Percentiles rank a stretch among this genome's conserved stretches.
Evolutionary conservation across 2,329 filamentous ascomycete genomes (phyloP).

Genomic region (Paecilomyces variotii): DNA sequence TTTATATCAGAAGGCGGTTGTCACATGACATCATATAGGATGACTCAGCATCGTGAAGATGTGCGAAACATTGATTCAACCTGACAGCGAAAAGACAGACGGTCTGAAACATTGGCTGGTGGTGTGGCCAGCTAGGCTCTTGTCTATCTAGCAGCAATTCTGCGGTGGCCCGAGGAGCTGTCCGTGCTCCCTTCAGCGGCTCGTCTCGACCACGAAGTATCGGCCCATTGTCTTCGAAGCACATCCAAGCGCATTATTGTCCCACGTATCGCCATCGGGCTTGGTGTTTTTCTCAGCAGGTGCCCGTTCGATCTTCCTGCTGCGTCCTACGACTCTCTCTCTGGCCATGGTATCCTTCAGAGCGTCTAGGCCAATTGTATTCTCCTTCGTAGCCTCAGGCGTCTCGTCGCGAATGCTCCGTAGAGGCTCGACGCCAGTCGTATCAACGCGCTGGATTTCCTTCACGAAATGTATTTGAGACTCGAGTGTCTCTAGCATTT

Average conservation of each 20-base stretch:
- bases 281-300: slow-evolving; percentile 18
- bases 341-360: slow-evolving; percentile 31
- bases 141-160: background rate
- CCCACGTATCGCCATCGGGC: slow-evolving; percentile 45
- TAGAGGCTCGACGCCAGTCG: slow-evolving; percentile 63
- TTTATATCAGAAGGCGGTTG: background rate
- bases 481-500: slow-evolving; percentile 66
- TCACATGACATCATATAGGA: background rate
- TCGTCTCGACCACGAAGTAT: slow-evolving; percentile 66
- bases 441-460: slow-evolving; percentile 73
- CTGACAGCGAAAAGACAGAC: too few species aligned
- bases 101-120: background rate
- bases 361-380: slow-evolving; percentile 29
- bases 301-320: slow-evolving; percentile 40
- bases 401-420: slow-evolving; percentile 68
- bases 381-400: slow-evolving; percentile 29
- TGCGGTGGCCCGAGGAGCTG: background rate
- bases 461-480: slow-evolving; percentile 88
- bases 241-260: slow-evolving; percentile 63
- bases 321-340: slow-evolving; percentile 34
- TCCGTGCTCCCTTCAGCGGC: slow-evolving; percentile 7
- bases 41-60: background rate
- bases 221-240: slow-evolving; percentile 60
- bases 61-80: too few species aligned
- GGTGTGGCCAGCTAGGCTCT: background rate